Evolutionary conservation across 2,329 filamentous ascomycete genomes (phyloP), one percentile per base, ranked within the genome.

Genomic region (Cytospora piceae): DNA sequence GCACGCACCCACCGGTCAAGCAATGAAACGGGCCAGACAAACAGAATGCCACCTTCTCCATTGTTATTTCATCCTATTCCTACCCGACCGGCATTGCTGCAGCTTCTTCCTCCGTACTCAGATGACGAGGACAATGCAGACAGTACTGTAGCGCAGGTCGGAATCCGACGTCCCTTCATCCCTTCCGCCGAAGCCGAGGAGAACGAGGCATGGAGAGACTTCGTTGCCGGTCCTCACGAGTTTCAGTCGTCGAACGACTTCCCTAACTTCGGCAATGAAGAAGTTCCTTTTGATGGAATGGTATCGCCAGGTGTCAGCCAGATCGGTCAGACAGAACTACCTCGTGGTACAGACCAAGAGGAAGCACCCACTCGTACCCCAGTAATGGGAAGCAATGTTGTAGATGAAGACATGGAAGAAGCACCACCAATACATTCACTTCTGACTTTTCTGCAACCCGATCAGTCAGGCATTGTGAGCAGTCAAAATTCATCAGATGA

Each of bases 111-210:
- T 42, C 66, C 24, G 34, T 57, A 55, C 4, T 56, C 57, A 15
- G 51, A 62, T 3, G 69, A 69, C 34, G 71, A 69, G 11, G 69
- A 70, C 17, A 61, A 67, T 20, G 70, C 67, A 12, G 69, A 65
- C 22, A 76, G 72, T 32, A 70, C 61, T 11, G 29, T 71, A 11
- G 74, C 72, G 14, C 72, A 70, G 42, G 64, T 73, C 60, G 73
- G 73, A 22, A 56, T 54, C 15, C 58, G 37, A 7, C 42, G 42
- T 3, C 67, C 70, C 0, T 58, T 67, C 0, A 57, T 73, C 2
- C 63, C 71, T 8, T n/a, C 64, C 4, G 71, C 72, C 11, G 67
- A 71, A 46, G 66, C 66, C 39, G 61, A 61, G n/a, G 68, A 72
- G 31, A 75, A 75, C 31, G 54, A 61, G n/a, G 62, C n/a, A 9